A percentile compares a stretch with the other conserved stretches of the same genome.
phyloP scores from a whole-genome alignment of 192 early-diverging fungal genomes.

The Coemansia sp. region DNA sequence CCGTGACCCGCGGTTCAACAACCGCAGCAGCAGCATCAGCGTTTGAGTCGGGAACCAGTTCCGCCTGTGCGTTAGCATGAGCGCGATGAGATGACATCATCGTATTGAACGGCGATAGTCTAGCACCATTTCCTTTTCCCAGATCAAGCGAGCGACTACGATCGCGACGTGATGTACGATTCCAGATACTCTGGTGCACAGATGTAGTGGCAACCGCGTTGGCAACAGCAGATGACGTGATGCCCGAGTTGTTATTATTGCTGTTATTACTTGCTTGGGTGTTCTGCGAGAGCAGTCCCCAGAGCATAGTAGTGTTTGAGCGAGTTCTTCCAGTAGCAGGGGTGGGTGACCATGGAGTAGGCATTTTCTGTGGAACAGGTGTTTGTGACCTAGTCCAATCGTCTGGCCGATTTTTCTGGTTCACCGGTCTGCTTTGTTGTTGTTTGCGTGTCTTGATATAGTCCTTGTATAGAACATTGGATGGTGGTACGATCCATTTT shows the following conservation, averaged over 20 bases:
- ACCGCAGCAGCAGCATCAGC: neutral
- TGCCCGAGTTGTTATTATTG: neutral
- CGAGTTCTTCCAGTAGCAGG: constrained; percentile 1
- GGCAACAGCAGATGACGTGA: neutral
- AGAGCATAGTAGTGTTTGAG: constrained; percentile 12
- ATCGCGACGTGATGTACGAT: constrained; percentile 15
- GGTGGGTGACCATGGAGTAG: neutral
- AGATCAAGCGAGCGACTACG: constrained; percentile 45
- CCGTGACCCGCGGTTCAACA: constrained; percentile 39
- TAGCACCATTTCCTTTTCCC: neutral
- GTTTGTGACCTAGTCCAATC: constrained; percentile 19
- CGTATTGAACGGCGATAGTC: neutral
- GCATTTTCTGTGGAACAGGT: constrained; percentile 11
- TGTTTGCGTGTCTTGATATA: constrained; percentile 17
- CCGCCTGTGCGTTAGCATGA: neutral
- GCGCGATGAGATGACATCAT: neutral
- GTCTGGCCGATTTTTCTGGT: neutral
- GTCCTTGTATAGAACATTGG: constrained; percentile 36
- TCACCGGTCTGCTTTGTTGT: neutral
- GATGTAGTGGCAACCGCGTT: neutral
- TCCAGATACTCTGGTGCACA: neutral
- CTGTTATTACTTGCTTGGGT: neutral
- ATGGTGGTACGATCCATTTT: constrained; percentile 48
- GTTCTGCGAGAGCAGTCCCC: constrained; percentile 7
- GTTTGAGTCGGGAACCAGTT: neutral